phyloP scores from a whole-genome alignment of 192 early-diverging fungal genomes.

The Glomus cerebriforme region DNA sequence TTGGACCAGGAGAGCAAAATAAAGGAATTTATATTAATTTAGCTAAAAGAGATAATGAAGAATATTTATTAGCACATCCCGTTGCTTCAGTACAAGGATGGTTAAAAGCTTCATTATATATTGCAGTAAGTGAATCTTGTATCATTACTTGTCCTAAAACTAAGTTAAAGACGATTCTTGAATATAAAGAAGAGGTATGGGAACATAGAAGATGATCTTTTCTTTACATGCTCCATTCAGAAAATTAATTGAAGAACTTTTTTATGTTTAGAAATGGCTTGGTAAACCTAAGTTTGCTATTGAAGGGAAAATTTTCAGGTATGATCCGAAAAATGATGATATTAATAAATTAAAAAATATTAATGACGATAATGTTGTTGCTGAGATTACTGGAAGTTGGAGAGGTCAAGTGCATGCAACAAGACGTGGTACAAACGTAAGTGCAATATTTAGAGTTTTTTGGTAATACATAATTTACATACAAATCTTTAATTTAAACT shows the following conservation, averaged over 20 bases:
- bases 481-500: constrained; percentile 29
- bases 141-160: constrained; percentile 66
- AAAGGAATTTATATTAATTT: constrained; percentile 68
- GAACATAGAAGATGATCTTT: not conserved
- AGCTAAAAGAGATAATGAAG: constrained; percentile 58
- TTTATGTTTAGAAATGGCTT: constrained; percentile 55
- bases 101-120: constrained; percentile 64
- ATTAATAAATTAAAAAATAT: constrained; percentile 57
- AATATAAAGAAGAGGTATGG: constrained; percentile 72
- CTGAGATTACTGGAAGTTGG: constrained; percentile 67
- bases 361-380: constrained; percentile 54
- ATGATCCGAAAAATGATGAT: constrained; percentile 49
- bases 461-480: not conserved
- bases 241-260: not conserved
- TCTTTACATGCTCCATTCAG: no score
- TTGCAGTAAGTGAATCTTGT: constrained; percentile 60
- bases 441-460: constrained; percentile 14
- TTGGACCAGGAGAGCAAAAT: constrained; percentile 65
- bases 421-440: constrained; percentile 28
- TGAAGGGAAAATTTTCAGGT: constrained; percentile 67
- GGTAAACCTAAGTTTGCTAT: constrained; percentile 68
- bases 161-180: constrained; percentile 59
- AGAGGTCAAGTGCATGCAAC: constrained; percentile 55
- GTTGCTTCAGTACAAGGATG: constrained; percentile 67
- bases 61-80: constrained; percentile 67